A percentile compares a stretch with the other conserved stretches of the same genome.
Evolutionary conservation across 805 yeast genomes (phyloP).

Genomic region (Pichia rugopelliculosa): DNA sequence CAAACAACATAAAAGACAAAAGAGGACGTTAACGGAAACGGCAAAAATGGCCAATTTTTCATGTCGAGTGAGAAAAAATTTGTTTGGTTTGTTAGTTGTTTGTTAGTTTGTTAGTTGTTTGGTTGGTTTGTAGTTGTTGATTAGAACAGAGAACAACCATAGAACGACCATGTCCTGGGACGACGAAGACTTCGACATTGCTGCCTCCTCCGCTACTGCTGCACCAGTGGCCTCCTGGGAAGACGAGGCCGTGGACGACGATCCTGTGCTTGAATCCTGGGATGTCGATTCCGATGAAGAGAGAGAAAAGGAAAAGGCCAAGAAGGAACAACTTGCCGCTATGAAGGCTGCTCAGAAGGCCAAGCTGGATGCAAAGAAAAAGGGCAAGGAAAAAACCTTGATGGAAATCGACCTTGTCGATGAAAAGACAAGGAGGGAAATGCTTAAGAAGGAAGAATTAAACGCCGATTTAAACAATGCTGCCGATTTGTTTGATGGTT

Average conservation of each 20-base stretch:
- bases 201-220: constrained; percentile 33
- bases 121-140: too few species aligned
- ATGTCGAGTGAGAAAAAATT: neutral
- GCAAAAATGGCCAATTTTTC: neutral
- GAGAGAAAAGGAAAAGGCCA: constrained; percentile 19
- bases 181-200: constrained; percentile 84
- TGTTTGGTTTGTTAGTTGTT: too few species aligned
- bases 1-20: neutral
- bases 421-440: constrained; percentile 62
- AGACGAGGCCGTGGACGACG: constrained; percentile 66
- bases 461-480: constrained; percentile 88
- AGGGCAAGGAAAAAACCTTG: constrained; percentile 32
- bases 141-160: neutral
- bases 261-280: constrained; percentile 83
- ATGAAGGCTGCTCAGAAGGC: constrained; percentile 31
- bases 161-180: constrained; percentile 32
- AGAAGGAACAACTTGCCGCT: constrained; percentile 13
- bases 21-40: too few species aligned
- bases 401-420: constrained; percentile 64
- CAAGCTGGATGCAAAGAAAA: constrained; percentile 41
- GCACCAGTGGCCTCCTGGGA: constrained; percentile 69
- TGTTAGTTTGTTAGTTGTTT: too few species aligned
- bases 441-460: constrained; percentile 73
- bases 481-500: constrained; percentile 80
- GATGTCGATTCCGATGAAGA: constrained; percentile 72